Conservation (phyloP, 768 basidiomycete genomes). For the Ramaria sp. region DNA sequence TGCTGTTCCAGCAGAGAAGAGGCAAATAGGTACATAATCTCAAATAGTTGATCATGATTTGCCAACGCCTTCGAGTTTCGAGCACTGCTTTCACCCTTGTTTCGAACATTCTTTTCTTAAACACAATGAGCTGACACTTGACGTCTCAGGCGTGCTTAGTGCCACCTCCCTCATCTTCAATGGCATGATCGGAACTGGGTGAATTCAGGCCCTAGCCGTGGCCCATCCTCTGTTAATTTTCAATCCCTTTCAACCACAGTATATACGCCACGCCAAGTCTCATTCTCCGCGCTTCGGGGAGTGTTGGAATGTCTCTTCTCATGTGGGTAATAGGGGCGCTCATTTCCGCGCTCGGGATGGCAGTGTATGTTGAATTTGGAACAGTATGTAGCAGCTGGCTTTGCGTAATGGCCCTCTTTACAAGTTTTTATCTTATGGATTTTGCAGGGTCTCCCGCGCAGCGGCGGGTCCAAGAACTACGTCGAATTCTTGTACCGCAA, state of each 20-base stretch:
- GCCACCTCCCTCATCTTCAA: conserved; percentile 64
- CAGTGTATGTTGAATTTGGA: conserved; percentile 66
- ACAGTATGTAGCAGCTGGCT: conserved; percentile 34
- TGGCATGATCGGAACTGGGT: conserved; percentile 70
- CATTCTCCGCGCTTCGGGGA: conserved; percentile 54
- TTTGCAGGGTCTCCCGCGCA: conserved; percentile 55
- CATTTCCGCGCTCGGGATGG: conserved; percentile 54
- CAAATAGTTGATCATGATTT: too few species aligned
- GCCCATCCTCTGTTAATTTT: background rate
- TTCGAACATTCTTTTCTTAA: too few species aligned
- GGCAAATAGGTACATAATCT: conserved; percentile 41
- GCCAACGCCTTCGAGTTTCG: too few species aligned
- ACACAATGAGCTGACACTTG: background rate
- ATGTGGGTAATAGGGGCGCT: conserved; percentile 64
- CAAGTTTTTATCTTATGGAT: background rate
- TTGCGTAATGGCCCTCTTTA: too few species aligned
- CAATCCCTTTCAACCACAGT: conserved; percentile 27
- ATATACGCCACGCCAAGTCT: conserved; percentile 64
- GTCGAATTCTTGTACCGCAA: conserved; percentile 57
- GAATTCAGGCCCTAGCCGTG: conserved; percentile 11
- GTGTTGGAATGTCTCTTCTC: conserved; percentile 53
- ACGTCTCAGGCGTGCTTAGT: conserved; percentile 34
- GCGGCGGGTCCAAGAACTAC: conserved; percentile 70
- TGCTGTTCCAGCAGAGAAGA: conserved; percentile 35
- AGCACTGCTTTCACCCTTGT: too few species aligned